Percentiles rank a stretch among this genome's conserved stretches.
phyloP scores from a whole-genome alignment of 2,329 filamentous ascomycete genomes.

The Daldinia sp. region DNA sequence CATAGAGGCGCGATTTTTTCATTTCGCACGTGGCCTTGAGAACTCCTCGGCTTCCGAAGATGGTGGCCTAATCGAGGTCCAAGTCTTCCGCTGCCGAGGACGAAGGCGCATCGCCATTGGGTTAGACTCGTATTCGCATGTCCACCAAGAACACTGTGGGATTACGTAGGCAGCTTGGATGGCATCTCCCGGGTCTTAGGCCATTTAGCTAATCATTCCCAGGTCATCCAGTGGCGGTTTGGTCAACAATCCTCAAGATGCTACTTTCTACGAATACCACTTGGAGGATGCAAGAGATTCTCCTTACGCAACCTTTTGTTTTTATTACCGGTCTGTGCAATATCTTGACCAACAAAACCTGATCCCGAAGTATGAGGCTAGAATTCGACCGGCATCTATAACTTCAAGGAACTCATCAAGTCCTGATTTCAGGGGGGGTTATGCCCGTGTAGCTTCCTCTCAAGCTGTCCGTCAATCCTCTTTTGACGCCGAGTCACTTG shows the following conservation, averaged over 20 bases:
- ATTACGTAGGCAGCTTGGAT: slow-evolving; percentile 60
- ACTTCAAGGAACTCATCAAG: slow-evolving; percentile 6
- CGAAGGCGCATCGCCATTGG: slow-evolving; percentile 58
- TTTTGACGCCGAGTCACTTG: slow-evolving; percentile 34
- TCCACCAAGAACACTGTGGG: slow-evolving; percentile 63
- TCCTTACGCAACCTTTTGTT: slow-evolving; percentile 66
- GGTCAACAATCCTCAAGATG: slow-evolving; percentile 63
- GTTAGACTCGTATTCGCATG: slow-evolving; percentile 61
- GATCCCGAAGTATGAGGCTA: slow-evolving; percentile 52
- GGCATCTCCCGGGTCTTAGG: slow-evolving; percentile 18
- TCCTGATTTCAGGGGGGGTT: neutral
- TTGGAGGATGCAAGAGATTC: slow-evolving; percentile 64
- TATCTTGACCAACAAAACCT: slow-evolving; percentile 63
- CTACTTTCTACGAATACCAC: slow-evolving; percentile 65
- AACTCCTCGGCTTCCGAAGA: slow-evolving; percentile 60
- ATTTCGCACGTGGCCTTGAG: slow-evolving; percentile 58
- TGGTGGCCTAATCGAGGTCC: slow-evolving; percentile 67
- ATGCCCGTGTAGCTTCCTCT: slow-evolving; percentile 10
- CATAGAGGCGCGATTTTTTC: slow-evolving; percentile 64
- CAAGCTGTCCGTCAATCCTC: slow-evolving; percentile 29
- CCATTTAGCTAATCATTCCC: slow-evolving; percentile 21
- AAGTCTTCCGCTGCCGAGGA: slow-evolving; percentile 64
- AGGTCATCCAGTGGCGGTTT: slow-evolving; percentile 67
- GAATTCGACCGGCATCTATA: slow-evolving; percentile 18
- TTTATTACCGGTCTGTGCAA: slow-evolving; percentile 68